These are phyloP conservation scores for Umbilicus rupestris DNA, from an alignment of 164 flowering plant genomes.

Conservation along the genomic window DNA sequence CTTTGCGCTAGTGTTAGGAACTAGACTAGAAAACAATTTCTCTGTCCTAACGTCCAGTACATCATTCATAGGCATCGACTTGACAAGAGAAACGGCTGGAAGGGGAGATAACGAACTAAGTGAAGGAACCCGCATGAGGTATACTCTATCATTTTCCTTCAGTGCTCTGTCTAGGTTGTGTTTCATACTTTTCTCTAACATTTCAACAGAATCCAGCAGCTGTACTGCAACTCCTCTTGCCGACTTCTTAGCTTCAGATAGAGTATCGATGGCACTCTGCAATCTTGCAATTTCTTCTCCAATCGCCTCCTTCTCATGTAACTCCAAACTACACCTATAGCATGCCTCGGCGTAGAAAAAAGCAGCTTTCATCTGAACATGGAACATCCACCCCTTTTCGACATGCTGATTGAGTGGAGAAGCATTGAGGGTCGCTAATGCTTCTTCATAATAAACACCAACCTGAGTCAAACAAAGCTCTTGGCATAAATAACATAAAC, in stretches of 20 bases:
- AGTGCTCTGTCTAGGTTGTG: slow-evolving; percentile 78
- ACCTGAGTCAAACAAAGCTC: slow-evolving; percentile 32
- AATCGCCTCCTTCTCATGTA: slow-evolving; percentile 92
- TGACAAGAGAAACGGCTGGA: slow-evolving; percentile 85
- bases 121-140: slow-evolving; percentile 93
- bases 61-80: slow-evolving; percentile 68
- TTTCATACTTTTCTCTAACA: slow-evolving; percentile 60
- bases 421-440: slow-evolving; percentile 56
- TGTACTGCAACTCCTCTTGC: slow-evolving; percentile 75
- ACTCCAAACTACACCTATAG: slow-evolving; percentile 70
- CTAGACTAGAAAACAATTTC: slow-evolving; percentile 79
- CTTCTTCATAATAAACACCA: slow-evolving; percentile 84
- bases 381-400: slow-evolving; percentile 76
- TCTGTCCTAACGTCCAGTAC: slow-evolving; percentile 88
- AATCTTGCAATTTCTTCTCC: slow-evolving; percentile 91
- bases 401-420: slow-evolving; percentile 78
- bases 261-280: slow-evolving; percentile 56
- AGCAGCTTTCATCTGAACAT: slow-evolving; percentile 87
- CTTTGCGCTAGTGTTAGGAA: slow-evolving; percentile 88
- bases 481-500: neutral
- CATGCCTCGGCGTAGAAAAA: slow-evolving; percentile 83
- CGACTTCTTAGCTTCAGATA: slow-evolving; percentile 67
- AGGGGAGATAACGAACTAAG: slow-evolving; percentile 63
- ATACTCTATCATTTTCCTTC: slow-evolving; percentile 94
- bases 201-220: slow-evolving; percentile 59